phyloP scores from a whole-genome alignment of 345 rosid genomes.

The Acer yangbiense region DNA sequence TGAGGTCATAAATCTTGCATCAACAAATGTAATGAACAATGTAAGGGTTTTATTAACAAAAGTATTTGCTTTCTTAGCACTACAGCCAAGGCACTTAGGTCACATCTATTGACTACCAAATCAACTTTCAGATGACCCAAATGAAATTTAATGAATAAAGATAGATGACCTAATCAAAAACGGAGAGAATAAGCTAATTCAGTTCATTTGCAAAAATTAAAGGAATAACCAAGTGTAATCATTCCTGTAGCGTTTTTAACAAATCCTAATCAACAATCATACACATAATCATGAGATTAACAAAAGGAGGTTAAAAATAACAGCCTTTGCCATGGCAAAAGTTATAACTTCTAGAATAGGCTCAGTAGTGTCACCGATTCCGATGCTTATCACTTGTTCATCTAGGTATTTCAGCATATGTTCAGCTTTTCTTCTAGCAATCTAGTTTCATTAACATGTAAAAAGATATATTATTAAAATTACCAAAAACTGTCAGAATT shows the following conservation, averaged over 20 bases:
- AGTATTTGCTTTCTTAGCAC: too few relatives aligned
- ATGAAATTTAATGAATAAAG: not conserved
- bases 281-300: not conserved
- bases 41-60: too few relatives aligned
- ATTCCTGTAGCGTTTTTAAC: not conserved
- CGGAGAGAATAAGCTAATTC: not conserved
- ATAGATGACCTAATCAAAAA: not conserved
- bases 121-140: too few relatives aligned
- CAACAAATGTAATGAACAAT: too few relatives aligned
- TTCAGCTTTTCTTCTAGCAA: slow-evolving; percentile 83
- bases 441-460: slow-evolving; percentile 37
- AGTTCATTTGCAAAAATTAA: not conserved
- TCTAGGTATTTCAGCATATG: slow-evolving; percentile 81
- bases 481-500: not conserved
- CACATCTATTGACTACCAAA: too few relatives aligned
- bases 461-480: not conserved
- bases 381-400: slow-evolving; percentile 87
- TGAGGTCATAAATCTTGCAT: too few relatives aligned
- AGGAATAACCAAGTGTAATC: not conserved
- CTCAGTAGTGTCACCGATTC: slow-evolving; percentile 97
- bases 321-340: slow-evolving; percentile 75
- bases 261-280: not conserved
- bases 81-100: too few relatives aligned
- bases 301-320: slow-evolving; percentile 7
- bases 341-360: slow-evolving; percentile 95